Conservation (phyloP, 768 basidiomycete genomes). For the Austroboletus festivus region DNA sequence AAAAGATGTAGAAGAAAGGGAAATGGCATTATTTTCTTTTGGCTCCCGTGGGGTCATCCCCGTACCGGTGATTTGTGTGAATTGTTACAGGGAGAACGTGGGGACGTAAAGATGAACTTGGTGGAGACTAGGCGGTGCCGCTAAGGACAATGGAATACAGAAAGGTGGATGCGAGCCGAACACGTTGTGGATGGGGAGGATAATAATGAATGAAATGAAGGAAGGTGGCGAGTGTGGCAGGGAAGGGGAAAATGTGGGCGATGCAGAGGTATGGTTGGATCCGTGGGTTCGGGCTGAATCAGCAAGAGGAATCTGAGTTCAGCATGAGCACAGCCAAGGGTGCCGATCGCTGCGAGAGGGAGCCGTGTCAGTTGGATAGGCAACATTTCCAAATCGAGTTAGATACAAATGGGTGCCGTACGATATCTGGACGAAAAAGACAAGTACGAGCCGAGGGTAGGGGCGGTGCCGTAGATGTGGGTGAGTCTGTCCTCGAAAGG, state of each 20-base stretch:
- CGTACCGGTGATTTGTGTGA: constrained; percentile 13
- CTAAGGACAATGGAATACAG: constrained; percentile 11
- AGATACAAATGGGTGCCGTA: constrained; percentile 31
- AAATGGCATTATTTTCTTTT: constrained; percentile 7
- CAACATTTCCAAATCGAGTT: constrained; percentile 30
- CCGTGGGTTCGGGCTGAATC: constrained; percentile 20
- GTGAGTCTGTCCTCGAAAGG: constrained; percentile 31
- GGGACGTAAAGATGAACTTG: constrained; percentile 19
- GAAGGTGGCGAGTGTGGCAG: constrained; percentile 3
- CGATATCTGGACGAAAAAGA: constrained; percentile 27
- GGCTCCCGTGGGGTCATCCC: constrained; percentile 1
- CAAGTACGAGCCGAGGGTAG: constrained; percentile 4
- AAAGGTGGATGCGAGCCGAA: constrained; percentile 7
- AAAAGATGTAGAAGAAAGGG: background rate
- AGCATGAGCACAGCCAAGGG: constrained; percentile 21
- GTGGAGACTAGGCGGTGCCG: constrained; percentile 24
- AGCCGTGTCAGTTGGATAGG: constrained; percentile 32
- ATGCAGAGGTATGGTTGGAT: constrained; percentile 3
- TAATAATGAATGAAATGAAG: constrained; percentile 9
- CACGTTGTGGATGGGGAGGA: constrained; percentile 17
- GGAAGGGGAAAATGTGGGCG: constrained; percentile 4
- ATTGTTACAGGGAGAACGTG: constrained; percentile 4
- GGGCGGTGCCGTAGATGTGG: constrained; percentile 23
- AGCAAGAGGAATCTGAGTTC: constrained; percentile 27
- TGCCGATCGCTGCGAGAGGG: constrained; percentile 31